Evolutionary conservation across 2,329 filamentous ascomycete species (phyloP).

Genomic region (Ophiostoma montium): DNA sequence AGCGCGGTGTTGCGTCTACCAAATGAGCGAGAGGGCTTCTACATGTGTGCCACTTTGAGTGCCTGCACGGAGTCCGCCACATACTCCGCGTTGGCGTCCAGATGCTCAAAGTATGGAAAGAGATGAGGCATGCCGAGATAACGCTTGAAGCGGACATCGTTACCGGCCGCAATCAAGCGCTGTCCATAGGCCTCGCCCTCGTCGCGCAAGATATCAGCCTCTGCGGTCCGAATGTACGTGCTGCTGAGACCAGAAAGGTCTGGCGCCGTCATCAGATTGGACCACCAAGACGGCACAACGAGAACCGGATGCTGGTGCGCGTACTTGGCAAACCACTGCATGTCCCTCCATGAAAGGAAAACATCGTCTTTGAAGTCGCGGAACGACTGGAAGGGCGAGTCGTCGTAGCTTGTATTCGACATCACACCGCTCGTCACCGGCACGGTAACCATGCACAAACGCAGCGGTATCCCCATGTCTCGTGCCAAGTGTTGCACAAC

Average conservation of each 20-base stretch:
- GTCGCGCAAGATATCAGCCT: conserved; percentile 4
- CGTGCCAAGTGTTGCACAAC: conserved; percentile 1
- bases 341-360: background rate
- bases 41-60: too few species aligned
- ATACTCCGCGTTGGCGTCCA: too few species aligned
- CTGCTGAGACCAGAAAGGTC: conserved; percentile 30
- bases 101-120: background rate
- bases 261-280: conserved; percentile 26
- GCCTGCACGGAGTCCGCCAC: too few species aligned
- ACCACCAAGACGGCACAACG: conserved; percentile 8
- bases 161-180: conserved; percentile 2
- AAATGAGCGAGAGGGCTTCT: too few species aligned
- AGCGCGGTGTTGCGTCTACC: too few species aligned
- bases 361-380: background rate
- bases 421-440: background rate
- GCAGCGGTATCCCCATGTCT: background rate
- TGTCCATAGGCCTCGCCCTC: conserved; percentile 8
- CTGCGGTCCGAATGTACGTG: conserved; percentile 6
- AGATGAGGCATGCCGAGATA: background rate
- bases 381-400: background rate
- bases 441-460: conserved; percentile 15
- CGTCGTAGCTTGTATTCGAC: background rate
- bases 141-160: background rate
- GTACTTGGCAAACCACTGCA: background rate
- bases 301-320: background rate